Percentiles rank a stretch among this genome's conserved stretches.
Conservation (phyloP, 805 yeast species). For the Starmera dryadoides region DNA sequence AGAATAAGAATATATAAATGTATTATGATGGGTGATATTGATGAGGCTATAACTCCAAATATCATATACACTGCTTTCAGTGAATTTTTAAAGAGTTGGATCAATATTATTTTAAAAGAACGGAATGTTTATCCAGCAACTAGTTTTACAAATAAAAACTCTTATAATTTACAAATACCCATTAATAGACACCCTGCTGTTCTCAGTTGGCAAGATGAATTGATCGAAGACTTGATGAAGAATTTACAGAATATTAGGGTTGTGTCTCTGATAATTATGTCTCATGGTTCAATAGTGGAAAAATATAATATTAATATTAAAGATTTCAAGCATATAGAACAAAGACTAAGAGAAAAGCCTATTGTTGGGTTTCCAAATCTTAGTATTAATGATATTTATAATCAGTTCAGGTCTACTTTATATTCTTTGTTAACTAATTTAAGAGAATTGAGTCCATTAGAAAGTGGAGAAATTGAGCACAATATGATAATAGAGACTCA, state of each 20-base stretch:
- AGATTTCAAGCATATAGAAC: slow-evolving; percentile 1
- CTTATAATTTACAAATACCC: slow-evolving; percentile 36
- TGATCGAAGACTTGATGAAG: slow-evolving; percentile 8
- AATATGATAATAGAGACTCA: not conserved
- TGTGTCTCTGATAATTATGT: slow-evolving; percentile 30
- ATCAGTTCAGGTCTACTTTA: slow-evolving; percentile 15
- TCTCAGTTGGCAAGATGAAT: slow-evolving; percentile 9
- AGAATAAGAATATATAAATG: not conserved
- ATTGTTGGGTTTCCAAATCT: slow-evolving; percentile 1
- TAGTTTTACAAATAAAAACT: slow-evolving; percentile 28
- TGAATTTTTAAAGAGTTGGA: slow-evolving; percentile 28
- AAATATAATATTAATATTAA: slow-evolving; percentile 4
- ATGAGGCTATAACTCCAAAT: slow-evolving; percentile 6
- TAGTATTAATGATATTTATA: slow-evolving; percentile 7
- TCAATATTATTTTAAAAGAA: slow-evolving; percentile 27
- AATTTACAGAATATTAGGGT: slow-evolving; percentile 22
- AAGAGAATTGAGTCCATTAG: not conserved
- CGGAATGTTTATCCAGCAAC: slow-evolving; percentile 29
- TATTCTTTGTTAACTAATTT: slow-evolving; percentile 2
- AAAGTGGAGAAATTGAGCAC: not conserved
- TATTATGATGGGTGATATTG: not conserved
- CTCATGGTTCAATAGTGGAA: slow-evolving; percentile 15
- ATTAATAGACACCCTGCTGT: slow-evolving; percentile 40
- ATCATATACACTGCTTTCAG: slow-evolving; percentile 9
- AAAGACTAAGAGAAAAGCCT: not conserved